These are phyloP conservation scores for Periconia sp. DNA, from an alignment of 2,329 filamentous ascomycete species.

Conservation along the genomic window DNA sequence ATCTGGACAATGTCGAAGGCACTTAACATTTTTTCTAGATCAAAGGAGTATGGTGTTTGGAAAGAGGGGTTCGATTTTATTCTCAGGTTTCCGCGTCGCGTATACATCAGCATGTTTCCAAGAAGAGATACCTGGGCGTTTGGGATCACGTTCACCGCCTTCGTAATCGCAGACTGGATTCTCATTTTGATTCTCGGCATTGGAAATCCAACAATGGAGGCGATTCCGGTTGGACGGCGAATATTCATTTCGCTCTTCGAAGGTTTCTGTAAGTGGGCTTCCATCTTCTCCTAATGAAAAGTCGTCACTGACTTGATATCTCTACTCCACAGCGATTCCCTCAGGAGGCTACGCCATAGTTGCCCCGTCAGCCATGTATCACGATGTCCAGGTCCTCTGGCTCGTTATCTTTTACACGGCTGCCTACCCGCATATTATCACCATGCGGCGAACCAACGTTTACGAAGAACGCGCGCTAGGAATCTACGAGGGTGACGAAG, in stretches of 20 bases:
- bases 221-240: slow-evolving; percentile 19
- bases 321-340: slow-evolving; percentile 12
- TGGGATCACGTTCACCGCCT: slow-evolving; percentile 18
- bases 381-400: slow-evolving; percentile 23
- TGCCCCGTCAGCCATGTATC: slow-evolving; percentile 20
- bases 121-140: slow-evolving; percentile 22
- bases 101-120: slow-evolving; percentile 25
- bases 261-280: slow-evolving; percentile 16
- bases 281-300: not conserved
- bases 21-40: slow-evolving; percentile 17
- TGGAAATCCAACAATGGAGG: slow-evolving; percentile 24
- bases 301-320: not conserved
- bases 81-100: slow-evolving; percentile 19
- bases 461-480: slow-evolving; percentile 22
- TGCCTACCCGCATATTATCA: slow-evolving; percentile 24
- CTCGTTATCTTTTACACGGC: slow-evolving; percentile 23
- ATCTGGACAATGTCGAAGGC: slow-evolving; percentile 22
- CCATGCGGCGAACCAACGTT: slow-evolving; percentile 24
- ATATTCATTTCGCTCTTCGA: slow-evolving; percentile 25
- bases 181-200: slow-evolving; percentile 22
- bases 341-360: slow-evolving; percentile 26
- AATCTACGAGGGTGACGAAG: slow-evolving; percentile 21
- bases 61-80: slow-evolving; percentile 25
- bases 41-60: slow-evolving; percentile 24
- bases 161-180: slow-evolving; percentile 21